phyloP scores from a whole-genome alignment of 2,329 filamentous ascomycete species.

The Ascochyta rabiei region DNA sequence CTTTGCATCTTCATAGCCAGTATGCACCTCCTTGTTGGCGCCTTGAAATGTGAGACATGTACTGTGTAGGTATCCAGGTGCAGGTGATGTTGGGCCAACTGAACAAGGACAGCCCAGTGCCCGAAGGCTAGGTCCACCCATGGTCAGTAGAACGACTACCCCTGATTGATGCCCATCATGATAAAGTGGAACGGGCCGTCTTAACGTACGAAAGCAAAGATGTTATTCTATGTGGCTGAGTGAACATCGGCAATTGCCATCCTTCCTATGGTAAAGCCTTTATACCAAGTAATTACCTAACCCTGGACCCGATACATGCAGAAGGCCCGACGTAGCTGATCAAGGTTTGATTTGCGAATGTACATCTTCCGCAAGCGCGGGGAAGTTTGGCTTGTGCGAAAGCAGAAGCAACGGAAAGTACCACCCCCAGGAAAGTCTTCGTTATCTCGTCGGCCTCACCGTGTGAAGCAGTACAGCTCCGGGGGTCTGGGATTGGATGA shows the following conservation, averaged over 20 bases:
- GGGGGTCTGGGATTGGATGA: neutral
- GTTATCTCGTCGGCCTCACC: neutral
- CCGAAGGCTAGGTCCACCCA: slow-evolving; percentile 3
- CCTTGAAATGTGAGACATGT: neutral
- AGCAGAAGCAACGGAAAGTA: neutral
- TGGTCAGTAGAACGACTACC: neutral
- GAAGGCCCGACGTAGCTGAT: slow-evolving; percentile 1
- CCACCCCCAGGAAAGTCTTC: neutral
- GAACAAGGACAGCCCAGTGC: neutral
- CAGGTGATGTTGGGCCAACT: neutral
- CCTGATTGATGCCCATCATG: slow-evolving; percentile 1
- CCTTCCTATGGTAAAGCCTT: neutral
- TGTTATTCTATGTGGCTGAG: neutral
- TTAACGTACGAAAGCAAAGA: slow-evolving; percentile 1
- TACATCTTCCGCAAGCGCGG: neutral
- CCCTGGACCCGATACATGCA: neutral
- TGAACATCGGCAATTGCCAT: slow-evolving; percentile 4
- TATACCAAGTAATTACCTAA: neutral
- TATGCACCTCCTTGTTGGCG: neutral
- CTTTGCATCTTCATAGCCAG: neutral
- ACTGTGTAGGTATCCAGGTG: neutral
- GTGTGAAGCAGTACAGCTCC: neutral
- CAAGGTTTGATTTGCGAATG: neutral
- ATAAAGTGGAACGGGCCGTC: slow-evolving; percentile 5
- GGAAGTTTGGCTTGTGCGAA: slow-evolving; percentile 1